Conservation (phyloP, 169 alveolate species). For the Ophryocystis elektroscirrha region DNA sequence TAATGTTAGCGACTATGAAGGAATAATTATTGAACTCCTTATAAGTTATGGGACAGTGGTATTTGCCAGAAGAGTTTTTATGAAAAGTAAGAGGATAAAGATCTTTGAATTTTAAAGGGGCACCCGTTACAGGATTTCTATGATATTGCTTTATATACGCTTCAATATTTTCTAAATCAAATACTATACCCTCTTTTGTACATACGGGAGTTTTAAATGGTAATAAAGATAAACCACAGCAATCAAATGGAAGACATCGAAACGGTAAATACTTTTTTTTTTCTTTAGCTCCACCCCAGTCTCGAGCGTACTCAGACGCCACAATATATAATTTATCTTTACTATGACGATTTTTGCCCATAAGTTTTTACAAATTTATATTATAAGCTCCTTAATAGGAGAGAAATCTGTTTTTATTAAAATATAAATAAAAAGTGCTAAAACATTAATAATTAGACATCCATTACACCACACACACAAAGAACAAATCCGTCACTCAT, state of each 20-base stretch:
- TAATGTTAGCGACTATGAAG: slow-evolving; percentile 55
- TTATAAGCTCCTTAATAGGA: too few relatives aligned
- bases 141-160: slow-evolving; percentile 41
- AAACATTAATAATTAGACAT: too few relatives aligned
- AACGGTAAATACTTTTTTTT: slow-evolving; percentile 22
- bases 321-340: slow-evolving; percentile 63
- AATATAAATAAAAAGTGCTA: too few relatives aligned
- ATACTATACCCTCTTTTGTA: slow-evolving; percentile 47
- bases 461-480: too few relatives aligned
- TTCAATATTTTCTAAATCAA: slow-evolving; percentile 37
- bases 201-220: slow-evolving; percentile 50
- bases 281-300: slow-evolving; percentile 58
- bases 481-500: too few relatives aligned
- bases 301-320: slow-evolving; percentile 52
- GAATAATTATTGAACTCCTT: slow-evolving; percentile 56
- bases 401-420: too few relatives aligned
- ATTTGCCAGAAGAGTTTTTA: slow-evolving; percentile 49
- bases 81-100: slow-evolving; percentile 38
- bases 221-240: slow-evolving; percentile 19
- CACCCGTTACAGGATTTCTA: slow-evolving; percentile 58
- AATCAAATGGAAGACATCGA: slow-evolving; percentile 41
- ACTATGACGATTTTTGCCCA: slow-evolving; percentile 70
- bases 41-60: slow-evolving; percentile 66
- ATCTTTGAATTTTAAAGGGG: slow-evolving; percentile 40
- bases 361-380: too few relatives aligned